Percentiles rank a stretch among this genome's conserved stretches.
These are phyloP conservation scores for Chrysoporthe deuterocubensis DNA, from an alignment of 2,329 filamentous ascomycete species.

Conservation along the genomic window DNA sequence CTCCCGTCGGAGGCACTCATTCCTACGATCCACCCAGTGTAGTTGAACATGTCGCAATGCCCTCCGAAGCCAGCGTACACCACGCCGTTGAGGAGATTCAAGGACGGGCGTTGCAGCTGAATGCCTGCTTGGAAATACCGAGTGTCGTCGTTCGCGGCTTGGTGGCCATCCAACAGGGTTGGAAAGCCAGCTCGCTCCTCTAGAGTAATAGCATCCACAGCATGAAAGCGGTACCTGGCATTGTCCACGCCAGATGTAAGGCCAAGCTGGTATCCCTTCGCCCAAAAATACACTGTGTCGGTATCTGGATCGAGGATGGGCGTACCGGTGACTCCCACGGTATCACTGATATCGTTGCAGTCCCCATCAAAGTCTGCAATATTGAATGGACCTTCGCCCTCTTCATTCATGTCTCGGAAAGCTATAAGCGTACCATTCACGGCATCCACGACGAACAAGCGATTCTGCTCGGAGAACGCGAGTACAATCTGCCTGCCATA, in stretches of 20 bases:
- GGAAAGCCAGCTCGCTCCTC: slow-evolving; percentile 41
- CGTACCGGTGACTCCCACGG: slow-evolving; percentile 50
- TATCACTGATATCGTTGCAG: slow-evolving; percentile 53
- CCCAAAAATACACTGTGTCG: slow-evolving; percentile 41
- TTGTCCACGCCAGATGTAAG: slow-evolving; percentile 16
- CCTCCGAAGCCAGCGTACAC: slow-evolving; percentile 53
- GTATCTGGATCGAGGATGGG: slow-evolving; percentile 51
- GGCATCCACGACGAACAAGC: slow-evolving; percentile 60
- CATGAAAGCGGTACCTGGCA: slow-evolving; percentile 28
- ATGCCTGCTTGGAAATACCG: slow-evolving; percentile 51
- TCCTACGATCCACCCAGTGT: slow-evolving; percentile 38
- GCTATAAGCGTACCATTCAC: slow-evolving; percentile 57
- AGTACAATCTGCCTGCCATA: slow-evolving; percentile 54
- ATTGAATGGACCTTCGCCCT: slow-evolving; percentile 49
- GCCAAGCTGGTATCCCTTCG: slow-evolving; percentile 25
- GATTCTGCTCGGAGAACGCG: slow-evolving; percentile 61
- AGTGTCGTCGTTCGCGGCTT: slow-evolving; percentile 49
- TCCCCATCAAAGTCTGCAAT: slow-evolving; percentile 50
- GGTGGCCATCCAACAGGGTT: slow-evolving; percentile 47
- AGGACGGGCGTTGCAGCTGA: slow-evolving; percentile 46
- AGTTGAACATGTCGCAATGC: slow-evolving; percentile 53
- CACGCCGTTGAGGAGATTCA: slow-evolving; percentile 42
- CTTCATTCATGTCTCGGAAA: slow-evolving; percentile 36
- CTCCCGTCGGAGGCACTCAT: slow-evolving; percentile 36
- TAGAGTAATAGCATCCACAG: slow-evolving; percentile 27